Evolutionary conservation across 495 filamentous ascomycete genomes (phyloP), one percentile per base, ranked within the genome.

Genomic region (Chaetomium cochliodes): DNA sequence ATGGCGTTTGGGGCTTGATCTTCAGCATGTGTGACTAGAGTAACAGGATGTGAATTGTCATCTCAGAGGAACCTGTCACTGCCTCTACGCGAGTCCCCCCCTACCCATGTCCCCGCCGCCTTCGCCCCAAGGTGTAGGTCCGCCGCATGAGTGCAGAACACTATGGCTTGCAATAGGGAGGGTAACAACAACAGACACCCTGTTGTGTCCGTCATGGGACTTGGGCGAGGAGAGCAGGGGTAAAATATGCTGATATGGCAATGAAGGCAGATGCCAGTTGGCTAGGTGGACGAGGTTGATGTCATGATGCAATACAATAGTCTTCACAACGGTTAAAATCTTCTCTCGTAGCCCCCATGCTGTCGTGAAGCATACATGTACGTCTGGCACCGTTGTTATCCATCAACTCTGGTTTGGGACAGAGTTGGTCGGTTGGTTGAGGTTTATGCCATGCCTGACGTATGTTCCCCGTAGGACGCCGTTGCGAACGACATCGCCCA

Each of bases 1-100:
- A 76, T 69, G 74, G 74, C 74, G 74, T 66, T 63, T 47, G 58
- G 68, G 72, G 64, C 58, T 65, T 67, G 37, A 51, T 71, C 68
- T 30, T 65, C 61, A 69, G 69, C 69, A 76, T 74, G 64, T 72
- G 65, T 69, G 65, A 67, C 58, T 67, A 70, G 62, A 73, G 63
- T 60, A 58, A 65, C 39, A 58, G 33, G 62, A 58, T 62, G 63
- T 65, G 62, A 63, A 65, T 59, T 50, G 53, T 63, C 58, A 69
- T 71, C 52, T 60, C 23, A 18, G 51, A 37, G 37, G 23, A 56
- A 54, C 49, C 49, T 52, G 39, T 65, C 54, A 42, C 62, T 60
- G 16, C 15, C n/a, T 18, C 13, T 52, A 7, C 16, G 12, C n/a
- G 41, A 20, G 33, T 11, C 33, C 33, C 33, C 28, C 33, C 33